phyloP scores from a whole-genome alignment of 306 rosid genomes.

The Heteromeles arbutifolia region DNA sequence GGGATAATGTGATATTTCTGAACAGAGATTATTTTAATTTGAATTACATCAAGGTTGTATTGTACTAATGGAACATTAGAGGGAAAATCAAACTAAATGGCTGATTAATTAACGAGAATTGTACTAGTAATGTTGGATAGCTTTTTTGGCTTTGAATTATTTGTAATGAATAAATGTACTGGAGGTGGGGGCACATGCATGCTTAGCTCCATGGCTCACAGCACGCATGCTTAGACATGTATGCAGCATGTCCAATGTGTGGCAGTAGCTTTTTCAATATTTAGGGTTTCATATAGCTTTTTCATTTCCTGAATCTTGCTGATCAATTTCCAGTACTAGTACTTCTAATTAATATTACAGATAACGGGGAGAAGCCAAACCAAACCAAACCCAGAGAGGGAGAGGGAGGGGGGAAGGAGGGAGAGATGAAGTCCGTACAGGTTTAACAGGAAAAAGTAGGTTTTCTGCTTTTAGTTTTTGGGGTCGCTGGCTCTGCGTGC shows the following conservation, averaged over 20 bases:
- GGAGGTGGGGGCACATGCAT: slow-evolving; percentile 5
- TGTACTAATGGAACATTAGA: not conserved
- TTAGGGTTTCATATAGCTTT: not conserved
- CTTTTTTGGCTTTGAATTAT: not conserved
- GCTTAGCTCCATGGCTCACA: slow-evolving; percentile 5
- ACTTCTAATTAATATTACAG: not conserved
- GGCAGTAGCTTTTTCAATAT: slow-evolving; percentile 18
- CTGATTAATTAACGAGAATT: not conserved
- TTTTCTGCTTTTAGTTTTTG: slow-evolving; percentile 11
- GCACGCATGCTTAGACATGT: slow-evolving; percentile 32
- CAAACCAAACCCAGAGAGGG: not conserved
- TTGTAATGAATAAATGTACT: not conserved
- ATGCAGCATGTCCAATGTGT: slow-evolving; percentile 17
- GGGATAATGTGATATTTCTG: not conserved
- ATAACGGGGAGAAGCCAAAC: not conserved
- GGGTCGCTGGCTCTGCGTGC: not conserved
- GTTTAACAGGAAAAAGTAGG: slow-evolving; percentile 6
- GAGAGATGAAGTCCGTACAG: not conserved
- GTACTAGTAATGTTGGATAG: not conserved
- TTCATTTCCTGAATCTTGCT: not conserved
- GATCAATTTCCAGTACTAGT: not conserved
- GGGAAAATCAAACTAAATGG: not conserved
- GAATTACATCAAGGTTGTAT: not conserved
- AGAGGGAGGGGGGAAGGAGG: not conserved
- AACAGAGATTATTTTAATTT: no score